Conservation (phyloP, 257 asterid genomes). For the Plantago elongata region DNA sequence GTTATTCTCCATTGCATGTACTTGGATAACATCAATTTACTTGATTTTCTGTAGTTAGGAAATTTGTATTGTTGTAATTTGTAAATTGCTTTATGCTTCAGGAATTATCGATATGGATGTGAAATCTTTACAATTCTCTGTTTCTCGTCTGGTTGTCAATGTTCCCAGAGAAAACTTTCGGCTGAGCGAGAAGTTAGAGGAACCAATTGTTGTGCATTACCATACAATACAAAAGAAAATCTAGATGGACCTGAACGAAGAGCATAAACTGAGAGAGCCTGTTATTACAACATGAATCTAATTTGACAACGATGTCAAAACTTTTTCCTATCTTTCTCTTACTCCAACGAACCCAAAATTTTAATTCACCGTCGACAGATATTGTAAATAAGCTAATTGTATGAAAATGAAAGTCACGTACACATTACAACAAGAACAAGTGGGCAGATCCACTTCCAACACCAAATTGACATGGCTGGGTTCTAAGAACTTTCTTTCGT, state of each 20-base stretch:
- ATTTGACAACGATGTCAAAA: not conserved
- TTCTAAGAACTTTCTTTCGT: conserved; percentile 41
- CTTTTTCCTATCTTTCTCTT: not conserved
- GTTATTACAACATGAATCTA: not conserved
- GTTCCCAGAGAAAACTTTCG: too few relatives aligned
- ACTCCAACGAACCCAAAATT: conserved; percentile 1
- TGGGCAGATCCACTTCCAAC: conserved; percentile 14
- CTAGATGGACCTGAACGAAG: not conserved
- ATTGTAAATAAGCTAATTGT: conserved; percentile 1
- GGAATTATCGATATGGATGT: not conserved
- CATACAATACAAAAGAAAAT: not conserved
- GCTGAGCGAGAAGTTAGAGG: too few relatives aligned
- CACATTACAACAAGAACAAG: conserved; percentile 5
- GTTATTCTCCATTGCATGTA: not conserved
- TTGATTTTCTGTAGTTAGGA: not conserved
- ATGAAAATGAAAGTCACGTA: not conserved
- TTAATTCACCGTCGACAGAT: not conserved
- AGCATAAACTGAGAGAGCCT: not conserved
- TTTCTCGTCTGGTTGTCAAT: not conserved
- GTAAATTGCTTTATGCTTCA: not conserved
- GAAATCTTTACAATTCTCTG: not conserved
- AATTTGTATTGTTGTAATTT: not conserved
- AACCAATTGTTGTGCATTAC: not conserved
- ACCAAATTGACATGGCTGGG: not conserved
- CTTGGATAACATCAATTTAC: not conserved